These are phyloP conservation scores for Glarea lozoyensis DNA, from an alignment of 495 filamentous ascomycete species.

Conservation along the genomic window DNA sequence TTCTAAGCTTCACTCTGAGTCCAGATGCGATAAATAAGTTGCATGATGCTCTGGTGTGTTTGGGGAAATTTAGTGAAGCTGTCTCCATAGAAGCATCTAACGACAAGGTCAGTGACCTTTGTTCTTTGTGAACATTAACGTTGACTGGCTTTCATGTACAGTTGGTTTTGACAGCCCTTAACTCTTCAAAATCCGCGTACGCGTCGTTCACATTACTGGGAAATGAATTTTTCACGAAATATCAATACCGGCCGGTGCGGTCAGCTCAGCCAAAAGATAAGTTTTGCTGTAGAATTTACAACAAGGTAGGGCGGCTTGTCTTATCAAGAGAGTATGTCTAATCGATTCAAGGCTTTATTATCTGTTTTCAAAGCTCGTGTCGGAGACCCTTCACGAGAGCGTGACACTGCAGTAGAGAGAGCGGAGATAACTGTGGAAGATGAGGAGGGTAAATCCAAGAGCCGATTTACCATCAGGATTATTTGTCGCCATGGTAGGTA, in stretches of 20 bases:
- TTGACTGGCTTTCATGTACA: conserved; percentile 25
- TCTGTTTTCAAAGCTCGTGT: conserved; percentile 64
- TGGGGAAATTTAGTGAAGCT: conserved; percentile 86
- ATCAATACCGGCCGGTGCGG: conserved; percentile 45
- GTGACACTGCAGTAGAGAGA: conserved; percentile 70
- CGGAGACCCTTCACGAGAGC: conserved; percentile 44
- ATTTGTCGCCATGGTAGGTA: conserved; percentile 62
- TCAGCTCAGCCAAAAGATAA: conserved; percentile 31
- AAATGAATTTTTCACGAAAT: conserved; percentile 73
- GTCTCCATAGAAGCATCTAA: conserved; percentile 77
- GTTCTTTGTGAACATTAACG: not conserved
- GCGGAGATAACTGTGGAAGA: conserved; percentile 84
- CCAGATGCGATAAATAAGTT: conserved; percentile 65
- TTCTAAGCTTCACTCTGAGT: conserved; percentile 69
- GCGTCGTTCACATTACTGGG: conserved; percentile 68
- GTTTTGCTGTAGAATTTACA: conserved; percentile 67
- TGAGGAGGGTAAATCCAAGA: conserved; percentile 58
- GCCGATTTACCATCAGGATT: conserved; percentile 73
- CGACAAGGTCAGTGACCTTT: conserved; percentile 47
- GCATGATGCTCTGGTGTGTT: conserved; percentile 77
- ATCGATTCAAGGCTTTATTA: conserved; percentile 47
- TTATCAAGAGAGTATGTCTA: not conserved
- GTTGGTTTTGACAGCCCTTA: conserved; percentile 77
- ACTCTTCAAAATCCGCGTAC: conserved; percentile 90
- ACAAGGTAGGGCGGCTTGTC: conserved; percentile 42